phyloP scores from a whole-genome alignment of 2,329 filamentous ascomycete species.

The Monosporascus sp. region DNA sequence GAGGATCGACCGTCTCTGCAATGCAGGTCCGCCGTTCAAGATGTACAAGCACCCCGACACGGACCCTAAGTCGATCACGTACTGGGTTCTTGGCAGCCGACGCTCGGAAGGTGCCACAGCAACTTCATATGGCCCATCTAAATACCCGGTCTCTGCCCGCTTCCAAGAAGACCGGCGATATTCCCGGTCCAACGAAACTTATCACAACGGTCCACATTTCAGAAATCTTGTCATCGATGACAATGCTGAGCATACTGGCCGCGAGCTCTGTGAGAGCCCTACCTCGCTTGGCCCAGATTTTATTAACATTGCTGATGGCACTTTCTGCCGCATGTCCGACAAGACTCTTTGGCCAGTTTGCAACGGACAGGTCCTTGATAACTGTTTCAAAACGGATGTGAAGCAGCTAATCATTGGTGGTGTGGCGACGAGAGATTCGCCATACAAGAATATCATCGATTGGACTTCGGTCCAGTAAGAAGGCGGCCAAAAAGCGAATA shows the following conservation, averaged over 20 bases:
- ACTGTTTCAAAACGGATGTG: slow-evolving; percentile 14
- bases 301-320: slow-evolving; percentile 9
- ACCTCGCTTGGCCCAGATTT: slow-evolving; percentile 22
- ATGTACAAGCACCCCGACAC: slow-evolving; percentile 12
- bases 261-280: slow-evolving; percentile 15
- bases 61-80: slow-evolving; percentile 11
- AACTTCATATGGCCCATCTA: slow-evolving; percentile 6
- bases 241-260: slow-evolving; percentile 11
- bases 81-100: slow-evolving; percentile 4
- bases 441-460: slow-evolving; percentile 13
- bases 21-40: slow-evolving; percentile 11
- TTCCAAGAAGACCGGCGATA: slow-evolving; percentile 3
- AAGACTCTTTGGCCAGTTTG: slow-evolving; percentile 18
- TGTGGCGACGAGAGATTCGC: slow-evolving; percentile 8
- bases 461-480: slow-evolving; percentile 6
- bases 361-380: slow-evolving; percentile 2
- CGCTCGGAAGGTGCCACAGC: background rate
- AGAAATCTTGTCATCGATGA: slow-evolving; percentile 15
- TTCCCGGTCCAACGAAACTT: background rate
- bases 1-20: slow-evolving; percentile 15
- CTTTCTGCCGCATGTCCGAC: slow-evolving; percentile 25
- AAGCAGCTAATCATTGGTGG: slow-evolving; percentile 13
- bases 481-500: too few species aligned
- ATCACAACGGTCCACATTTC: background rate
- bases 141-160: slow-evolving; percentile 7